These are phyloP conservation scores for Ceratocystis colombiana DNA, from an alignment of 2,329 filamentous ascomycete species.

Conservation along the genomic window DNA sequence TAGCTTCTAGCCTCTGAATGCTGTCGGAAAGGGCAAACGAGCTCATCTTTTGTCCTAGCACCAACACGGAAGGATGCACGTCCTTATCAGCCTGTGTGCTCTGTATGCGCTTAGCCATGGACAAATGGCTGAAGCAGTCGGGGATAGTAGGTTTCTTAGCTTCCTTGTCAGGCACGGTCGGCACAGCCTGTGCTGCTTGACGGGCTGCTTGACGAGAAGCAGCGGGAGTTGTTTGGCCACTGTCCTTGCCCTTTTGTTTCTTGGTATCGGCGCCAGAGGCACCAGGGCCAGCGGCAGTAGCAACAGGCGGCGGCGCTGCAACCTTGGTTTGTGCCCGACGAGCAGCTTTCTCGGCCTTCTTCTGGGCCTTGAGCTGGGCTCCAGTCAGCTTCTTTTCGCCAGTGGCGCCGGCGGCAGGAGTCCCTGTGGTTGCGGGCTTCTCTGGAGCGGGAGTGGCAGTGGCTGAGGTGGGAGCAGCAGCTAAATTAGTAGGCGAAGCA, in stretches of 20 bases:
- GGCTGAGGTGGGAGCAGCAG: slow-evolving; percentile 6
- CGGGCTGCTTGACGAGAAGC: slow-evolving; percentile 31
- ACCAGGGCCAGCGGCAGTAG: slow-evolving; percentile 33
- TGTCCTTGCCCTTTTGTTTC: slow-evolving; percentile 30
- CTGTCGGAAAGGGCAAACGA: slow-evolving; percentile 83
- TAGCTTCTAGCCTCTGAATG: slow-evolving; percentile 77
- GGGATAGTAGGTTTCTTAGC: slow-evolving; percentile 48
- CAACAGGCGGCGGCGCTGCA: slow-evolving; percentile 39
- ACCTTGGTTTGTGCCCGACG: slow-evolving; percentile 63
- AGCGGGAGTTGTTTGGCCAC: slow-evolving; percentile 25
- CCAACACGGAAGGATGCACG: slow-evolving; percentile 77
- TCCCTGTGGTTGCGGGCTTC: slow-evolving; percentile 7
- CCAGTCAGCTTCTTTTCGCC: slow-evolving; percentile 52
- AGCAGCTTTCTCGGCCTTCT: slow-evolving; percentile 85
- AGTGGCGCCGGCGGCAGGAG: slow-evolving; percentile 12
- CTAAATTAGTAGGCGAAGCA: not conserved
- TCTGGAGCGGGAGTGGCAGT: not conserved
- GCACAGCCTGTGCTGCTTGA: slow-evolving; percentile 34
- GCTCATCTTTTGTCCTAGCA: slow-evolving; percentile 81
- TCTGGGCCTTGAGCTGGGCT: slow-evolving; percentile 77
- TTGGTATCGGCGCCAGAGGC: slow-evolving; percentile 37
- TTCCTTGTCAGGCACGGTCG: slow-evolving; percentile 39
- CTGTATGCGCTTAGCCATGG: slow-evolving; percentile 51
- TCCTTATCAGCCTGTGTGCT: slow-evolving; percentile 55
- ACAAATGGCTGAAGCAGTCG: slow-evolving; percentile 73